Conservation (phyloP, 2,329 filamentous ascomycete species). For the Sclerotinia glacialis region DNA sequence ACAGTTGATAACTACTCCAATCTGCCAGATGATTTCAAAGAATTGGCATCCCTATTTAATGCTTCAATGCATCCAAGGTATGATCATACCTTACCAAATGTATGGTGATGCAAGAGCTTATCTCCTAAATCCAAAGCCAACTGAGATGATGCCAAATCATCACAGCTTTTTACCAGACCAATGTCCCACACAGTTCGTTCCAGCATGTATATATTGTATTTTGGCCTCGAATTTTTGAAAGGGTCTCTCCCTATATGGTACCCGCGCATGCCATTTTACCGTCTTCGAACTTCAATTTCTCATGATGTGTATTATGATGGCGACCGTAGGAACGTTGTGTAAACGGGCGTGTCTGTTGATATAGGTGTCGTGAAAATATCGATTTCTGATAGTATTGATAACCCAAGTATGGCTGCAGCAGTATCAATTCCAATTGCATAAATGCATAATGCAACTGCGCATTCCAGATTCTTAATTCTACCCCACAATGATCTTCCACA, state of each 20-base stretch:
- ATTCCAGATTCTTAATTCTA: constrained; percentile 1
- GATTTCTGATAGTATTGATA: not conserved
- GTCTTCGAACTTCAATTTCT: not conserved
- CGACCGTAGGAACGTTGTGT: not conserved
- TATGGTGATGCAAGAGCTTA: not conserved
- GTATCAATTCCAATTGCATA: not conserved
- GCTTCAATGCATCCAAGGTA: not conserved
- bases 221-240: not conserved
- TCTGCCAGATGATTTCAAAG: constrained; percentile 5
- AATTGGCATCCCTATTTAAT: constrained; percentile 3
- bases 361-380: not conserved
- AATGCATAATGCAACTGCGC: constrained; percentile 13
- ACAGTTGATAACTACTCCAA: constrained; percentile 20
- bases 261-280: not conserved
- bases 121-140: not conserved
- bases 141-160: constrained; percentile 4
- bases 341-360: not conserved
- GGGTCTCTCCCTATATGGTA: not conserved
- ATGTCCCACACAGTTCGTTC: not conserved
- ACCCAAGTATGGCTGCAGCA: not conserved
- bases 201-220: not conserved
- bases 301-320: not conserved
- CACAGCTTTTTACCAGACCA: not conserved
- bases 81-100: not conserved
- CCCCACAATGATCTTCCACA: constrained; percentile 20